A percentile compares a stretch with the other conserved stretches of the same genome.
Conservation (phyloP, 208 protist genomes). For the Polymyxa betae region DNA sequence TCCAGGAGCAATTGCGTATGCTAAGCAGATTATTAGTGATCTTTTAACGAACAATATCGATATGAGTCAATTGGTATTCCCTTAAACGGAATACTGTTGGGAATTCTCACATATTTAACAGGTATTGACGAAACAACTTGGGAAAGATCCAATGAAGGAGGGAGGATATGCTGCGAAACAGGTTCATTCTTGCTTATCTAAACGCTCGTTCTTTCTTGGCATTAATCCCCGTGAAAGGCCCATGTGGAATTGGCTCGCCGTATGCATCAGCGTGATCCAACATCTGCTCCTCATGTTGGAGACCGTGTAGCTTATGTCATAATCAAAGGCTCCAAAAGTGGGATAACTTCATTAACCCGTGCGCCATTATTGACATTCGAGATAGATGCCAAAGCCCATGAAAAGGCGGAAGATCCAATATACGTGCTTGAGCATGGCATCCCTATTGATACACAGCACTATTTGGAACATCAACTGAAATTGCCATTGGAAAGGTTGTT, state of each 20-base stretch:
- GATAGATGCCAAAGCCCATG: constrained; percentile 88
- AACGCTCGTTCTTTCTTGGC: background rate
- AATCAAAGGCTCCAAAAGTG: constrained; percentile 72
- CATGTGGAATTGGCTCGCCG: constrained; percentile 88
- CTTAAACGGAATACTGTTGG: background rate
- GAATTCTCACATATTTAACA: background rate
- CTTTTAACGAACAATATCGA: constrained; percentile 92
- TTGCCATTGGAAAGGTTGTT: constrained; percentile 88
- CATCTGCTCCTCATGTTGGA: constrained; percentile 81
- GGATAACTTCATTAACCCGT: background rate
- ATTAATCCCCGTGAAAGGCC: constrained; percentile 73
- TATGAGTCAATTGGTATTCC: constrained; percentile 73
- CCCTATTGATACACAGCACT: constrained; percentile 89
- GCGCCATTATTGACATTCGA: background rate
- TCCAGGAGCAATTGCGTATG: constrained; percentile 74
- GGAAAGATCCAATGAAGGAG: constrained; percentile 51
- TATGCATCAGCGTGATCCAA: constrained; percentile 87
- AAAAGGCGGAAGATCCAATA: constrained; percentile 99
- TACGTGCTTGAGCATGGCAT: constrained; percentile 94
- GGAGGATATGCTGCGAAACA: constrained; percentile 30
- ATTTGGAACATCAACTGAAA: constrained; percentile 90
- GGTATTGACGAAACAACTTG: constrained; percentile 48
- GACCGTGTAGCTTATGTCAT: constrained; percentile 95
- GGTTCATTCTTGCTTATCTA: background rate
- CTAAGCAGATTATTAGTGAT: constrained; percentile 85